Percentiles rank a stretch among this genome's conserved stretches.
Conservation (phyloP, 2,329 filamentous ascomycete species). For the Aspergillus sp. region DNA sequence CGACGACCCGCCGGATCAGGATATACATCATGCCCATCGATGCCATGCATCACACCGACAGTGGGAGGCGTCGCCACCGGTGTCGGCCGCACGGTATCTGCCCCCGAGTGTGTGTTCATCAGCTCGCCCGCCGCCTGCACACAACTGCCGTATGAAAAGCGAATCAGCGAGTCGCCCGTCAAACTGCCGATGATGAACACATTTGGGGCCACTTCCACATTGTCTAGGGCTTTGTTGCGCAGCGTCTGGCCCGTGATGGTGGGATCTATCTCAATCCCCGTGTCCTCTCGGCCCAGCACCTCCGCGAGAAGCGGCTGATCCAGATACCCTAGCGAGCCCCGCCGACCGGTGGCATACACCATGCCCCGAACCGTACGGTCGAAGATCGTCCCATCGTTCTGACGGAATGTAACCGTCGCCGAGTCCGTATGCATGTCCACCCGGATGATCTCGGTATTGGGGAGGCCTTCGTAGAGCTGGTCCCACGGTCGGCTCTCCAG, state of each 20-base stretch:
- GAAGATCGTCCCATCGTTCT: slow-evolving; percentile 42
- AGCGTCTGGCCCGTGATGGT: slow-evolving; percentile 54
- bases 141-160: slow-evolving; percentile 59
- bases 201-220: slow-evolving; percentile 51
- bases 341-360: slow-evolving; percentile 56
- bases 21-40: slow-evolving; percentile 34
- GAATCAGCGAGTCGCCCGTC: slow-evolving; percentile 59
- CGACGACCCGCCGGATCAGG: neutral
- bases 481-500: slow-evolving; percentile 50
- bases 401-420: slow-evolving; percentile 44
- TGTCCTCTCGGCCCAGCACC: slow-evolving; percentile 35
- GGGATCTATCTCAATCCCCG: slow-evolving; percentile 14
- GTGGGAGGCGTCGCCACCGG: slow-evolving; percentile 7
- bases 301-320: slow-evolving; percentile 46
- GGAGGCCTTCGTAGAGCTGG: slow-evolving; percentile 52
- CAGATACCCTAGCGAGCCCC: slow-evolving; percentile 54
- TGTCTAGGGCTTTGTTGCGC: slow-evolving; percentile 49
- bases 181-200: slow-evolving; percentile 59
- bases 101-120: slow-evolving; percentile 25
- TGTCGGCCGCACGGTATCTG: slow-evolving; percentile 11
- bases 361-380: slow-evolving; percentile 48
- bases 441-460: slow-evolving; percentile 50
- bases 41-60: slow-evolving; percentile 36
- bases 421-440: slow-evolving; percentile 30
- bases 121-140: slow-evolving; percentile 56